Percentiles rank a stretch among this genome's conserved stretches.
phyloP scores from a whole-genome alignment of 768 basidiomycete species.

The Boletus vinaceobasis region DNA sequence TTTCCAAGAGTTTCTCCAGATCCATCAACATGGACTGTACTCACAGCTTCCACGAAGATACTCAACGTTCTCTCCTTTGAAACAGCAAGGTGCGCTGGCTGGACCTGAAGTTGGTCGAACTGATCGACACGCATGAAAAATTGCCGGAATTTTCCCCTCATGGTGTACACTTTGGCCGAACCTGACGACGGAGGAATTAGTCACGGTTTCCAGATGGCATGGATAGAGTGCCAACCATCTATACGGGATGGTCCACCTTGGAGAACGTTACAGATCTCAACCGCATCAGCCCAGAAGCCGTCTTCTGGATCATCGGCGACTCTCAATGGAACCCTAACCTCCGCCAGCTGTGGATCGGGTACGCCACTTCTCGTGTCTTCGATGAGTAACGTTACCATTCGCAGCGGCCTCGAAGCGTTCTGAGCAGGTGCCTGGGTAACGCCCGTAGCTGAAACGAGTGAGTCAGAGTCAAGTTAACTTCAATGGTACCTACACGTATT shows the following conservation, averaged over 20 bases:
- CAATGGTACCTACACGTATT: constrained; percentile 31
- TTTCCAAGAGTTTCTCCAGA: neutral
- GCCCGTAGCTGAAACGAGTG: constrained; percentile 10
- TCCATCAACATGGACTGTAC: constrained; percentile 14
- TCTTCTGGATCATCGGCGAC: constrained; percentile 45
- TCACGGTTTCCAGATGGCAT: neutral
- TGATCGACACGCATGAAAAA: constrained; percentile 60
- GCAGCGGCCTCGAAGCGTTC: constrained; percentile 24
- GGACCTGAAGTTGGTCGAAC: constrained; percentile 46
- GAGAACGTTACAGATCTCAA: constrained; percentile 54
- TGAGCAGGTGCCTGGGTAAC: constrained; percentile 12
- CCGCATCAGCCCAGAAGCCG: constrained; percentile 71
- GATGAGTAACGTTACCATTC: constrained; percentile 67
- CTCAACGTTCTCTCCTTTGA: constrained; percentile 52
- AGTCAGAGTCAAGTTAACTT: neutral
- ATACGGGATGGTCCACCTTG: constrained; percentile 63
- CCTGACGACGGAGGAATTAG: constrained; percentile 35
- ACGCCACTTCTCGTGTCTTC: constrained; percentile 55
- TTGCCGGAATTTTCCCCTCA: constrained; percentile 68
- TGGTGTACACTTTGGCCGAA: constrained; percentile 63
- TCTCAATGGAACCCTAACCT: constrained; percentile 60
- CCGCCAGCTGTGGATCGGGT: constrained; percentile 58
- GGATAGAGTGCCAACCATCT: constrained; percentile 47
- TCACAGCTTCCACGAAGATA: constrained; percentile 57
- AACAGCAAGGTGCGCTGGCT: constrained; percentile 56